phyloP scores from a whole-genome alignment of 768 basidiomycete species.

The Russula ochroleuca region DNA sequence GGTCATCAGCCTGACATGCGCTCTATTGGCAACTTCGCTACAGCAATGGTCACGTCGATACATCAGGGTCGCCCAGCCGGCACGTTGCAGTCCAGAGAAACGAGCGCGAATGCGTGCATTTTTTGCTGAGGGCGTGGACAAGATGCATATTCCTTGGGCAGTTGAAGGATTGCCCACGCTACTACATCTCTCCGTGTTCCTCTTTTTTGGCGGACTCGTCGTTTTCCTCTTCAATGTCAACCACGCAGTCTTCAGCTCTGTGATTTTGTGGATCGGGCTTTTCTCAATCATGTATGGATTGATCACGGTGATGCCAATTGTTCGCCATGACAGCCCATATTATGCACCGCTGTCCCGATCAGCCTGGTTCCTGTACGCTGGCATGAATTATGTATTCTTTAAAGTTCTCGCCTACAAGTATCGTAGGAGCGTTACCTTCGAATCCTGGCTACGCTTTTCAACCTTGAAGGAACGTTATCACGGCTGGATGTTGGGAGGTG shows the following conservation, averaged over 20 bases:
- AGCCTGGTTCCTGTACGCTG: not conserved
- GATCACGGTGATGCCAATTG: not conserved
- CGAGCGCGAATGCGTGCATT: slow-evolving; percentile 1
- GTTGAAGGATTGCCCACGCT: not conserved
- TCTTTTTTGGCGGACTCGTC: not conserved
- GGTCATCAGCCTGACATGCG: not conserved
- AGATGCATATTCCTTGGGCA: not conserved
- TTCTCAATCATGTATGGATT: not conserved
- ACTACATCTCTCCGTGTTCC: not conserved
- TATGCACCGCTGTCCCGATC: not conserved
- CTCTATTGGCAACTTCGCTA: not conserved
- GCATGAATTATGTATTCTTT: not conserved
- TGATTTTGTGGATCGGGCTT: not conserved
- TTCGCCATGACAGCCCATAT: not conserved
- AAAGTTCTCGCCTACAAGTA: not conserved
- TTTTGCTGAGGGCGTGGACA: not conserved
- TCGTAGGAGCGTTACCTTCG: too few species aligned
- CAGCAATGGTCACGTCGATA: slow-evolving; percentile 6
- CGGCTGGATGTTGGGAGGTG: too few species aligned
- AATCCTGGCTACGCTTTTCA: too few species aligned
- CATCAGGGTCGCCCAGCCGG: not conserved
- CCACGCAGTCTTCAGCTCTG: not conserved
- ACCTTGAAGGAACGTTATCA: too few species aligned
- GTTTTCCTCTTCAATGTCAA: not conserved
- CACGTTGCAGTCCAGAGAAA: not conserved